These are phyloP conservation scores for Mycosphaerella arachidis DNA, from an alignment of 2,329 filamentous ascomycete genomes.

Conservation along the genomic window DNA sequence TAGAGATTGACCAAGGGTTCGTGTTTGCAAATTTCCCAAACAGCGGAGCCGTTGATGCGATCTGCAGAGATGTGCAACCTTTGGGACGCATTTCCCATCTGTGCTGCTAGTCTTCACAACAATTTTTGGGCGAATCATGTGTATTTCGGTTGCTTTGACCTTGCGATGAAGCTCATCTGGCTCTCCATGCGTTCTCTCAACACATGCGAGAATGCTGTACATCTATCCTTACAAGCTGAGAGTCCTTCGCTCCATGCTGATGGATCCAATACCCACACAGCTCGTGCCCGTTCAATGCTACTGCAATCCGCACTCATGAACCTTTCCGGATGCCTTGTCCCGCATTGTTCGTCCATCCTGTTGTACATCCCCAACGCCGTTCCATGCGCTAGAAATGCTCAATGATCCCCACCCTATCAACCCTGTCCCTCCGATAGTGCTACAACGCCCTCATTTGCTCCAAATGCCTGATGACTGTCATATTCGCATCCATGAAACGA, in stretches of 20 bases:
- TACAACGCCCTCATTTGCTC: slow-evolving; percentile 50
- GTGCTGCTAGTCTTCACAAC: too few species aligned
- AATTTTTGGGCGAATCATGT: not conserved
- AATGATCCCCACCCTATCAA: not conserved
- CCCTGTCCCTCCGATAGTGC: slow-evolving; percentile 1
- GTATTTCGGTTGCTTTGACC: too few species aligned
- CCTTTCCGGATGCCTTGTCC: too few species aligned
- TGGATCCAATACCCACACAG: not conserved
- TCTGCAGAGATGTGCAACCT: too few species aligned
- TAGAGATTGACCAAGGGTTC: too few species aligned
- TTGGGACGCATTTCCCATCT: too few species aligned
- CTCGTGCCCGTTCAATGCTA: too few species aligned
- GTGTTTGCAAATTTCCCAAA: too few species aligned
- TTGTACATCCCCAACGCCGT: not conserved
- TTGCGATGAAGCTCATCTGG: not conserved
- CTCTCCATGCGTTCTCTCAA: not conserved
- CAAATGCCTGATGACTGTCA: slow-evolving; percentile 79
- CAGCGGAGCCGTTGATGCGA: too few species aligned
- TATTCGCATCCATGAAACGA: slow-evolving; percentile 84
- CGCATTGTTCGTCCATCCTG: not conserved
- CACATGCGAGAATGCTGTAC: slow-evolving; percentile 8
- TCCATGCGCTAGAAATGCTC: not conserved
- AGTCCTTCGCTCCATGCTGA: not conserved
- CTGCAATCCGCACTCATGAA: too few species aligned
- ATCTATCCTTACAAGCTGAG: not conserved